Percentiles rank a stretch among this genome's conserved stretches.
Evolutionary conservation across 2,329 filamentous ascomycete genomes (phyloP).

Genomic region (Furcasterigmium sp.): DNA sequence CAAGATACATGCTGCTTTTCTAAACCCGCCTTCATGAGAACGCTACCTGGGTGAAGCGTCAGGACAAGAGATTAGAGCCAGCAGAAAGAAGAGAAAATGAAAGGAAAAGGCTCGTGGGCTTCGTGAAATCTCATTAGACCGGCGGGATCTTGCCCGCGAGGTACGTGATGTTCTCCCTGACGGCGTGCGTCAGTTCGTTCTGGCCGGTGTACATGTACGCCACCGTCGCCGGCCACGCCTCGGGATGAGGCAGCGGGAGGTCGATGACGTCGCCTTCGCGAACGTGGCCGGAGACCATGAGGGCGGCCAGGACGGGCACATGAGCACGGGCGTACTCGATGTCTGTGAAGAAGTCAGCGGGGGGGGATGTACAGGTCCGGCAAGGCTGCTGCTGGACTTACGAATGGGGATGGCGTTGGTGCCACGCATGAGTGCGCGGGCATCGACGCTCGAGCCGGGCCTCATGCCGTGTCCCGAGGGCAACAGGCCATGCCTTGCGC

Average conservation of each 20-base stretch:
- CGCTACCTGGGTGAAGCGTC: too few relatives aligned
- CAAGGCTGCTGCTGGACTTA: conserved; percentile 25
- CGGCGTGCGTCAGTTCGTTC: conserved; percentile 36
- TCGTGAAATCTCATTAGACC: conserved; percentile 6
- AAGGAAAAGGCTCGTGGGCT: conserved; percentile 1
- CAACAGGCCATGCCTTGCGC: conserved; percentile 14
- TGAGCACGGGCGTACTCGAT: conserved; percentile 39
- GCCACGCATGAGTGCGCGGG: conserved; percentile 15
- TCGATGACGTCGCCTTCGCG: conserved; percentile 48
- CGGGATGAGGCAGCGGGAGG: conserved; percentile 51
- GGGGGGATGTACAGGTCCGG: neutral
- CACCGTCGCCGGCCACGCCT: conserved; percentile 51
- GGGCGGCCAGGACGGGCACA: conserved; percentile 47
- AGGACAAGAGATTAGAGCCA: too few relatives aligned
- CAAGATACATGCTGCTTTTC: too few relatives aligned
- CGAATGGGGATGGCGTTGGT: conserved; percentile 37
- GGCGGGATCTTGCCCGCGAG: conserved; percentile 43
- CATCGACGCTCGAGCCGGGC: conserved; percentile 9
- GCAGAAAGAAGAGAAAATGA: too few relatives aligned
- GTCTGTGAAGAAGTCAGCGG: conserved; percentile 26
- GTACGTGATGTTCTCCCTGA: conserved; percentile 48
- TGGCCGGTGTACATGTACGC: conserved; percentile 49
- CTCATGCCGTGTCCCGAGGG: conserved; percentile 10
- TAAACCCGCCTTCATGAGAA: too few relatives aligned
- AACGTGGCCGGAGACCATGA: conserved; percentile 50